Percentiles rank a stretch among this genome's conserved stretches.
Evolutionary conservation across 2,329 filamentous ascomycete species (phyloP).

Genomic region (Elsinoe batatas): DNA sequence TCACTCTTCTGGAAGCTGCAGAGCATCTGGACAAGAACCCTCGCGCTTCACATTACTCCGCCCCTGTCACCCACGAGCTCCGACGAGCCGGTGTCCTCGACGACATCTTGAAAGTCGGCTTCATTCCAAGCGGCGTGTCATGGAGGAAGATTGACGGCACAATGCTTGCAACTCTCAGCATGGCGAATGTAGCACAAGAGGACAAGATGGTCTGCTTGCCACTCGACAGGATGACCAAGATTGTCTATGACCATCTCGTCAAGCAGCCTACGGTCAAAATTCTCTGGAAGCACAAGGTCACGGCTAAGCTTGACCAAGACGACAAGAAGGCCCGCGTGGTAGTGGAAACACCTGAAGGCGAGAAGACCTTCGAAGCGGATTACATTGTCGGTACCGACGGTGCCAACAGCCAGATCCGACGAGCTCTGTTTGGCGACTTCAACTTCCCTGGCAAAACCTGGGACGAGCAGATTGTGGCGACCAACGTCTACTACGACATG

Average conservation of each 20-base stretch:
- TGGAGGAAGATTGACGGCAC: slow-evolving; percentile 18
- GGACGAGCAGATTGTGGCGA: slow-evolving; percentile 29
- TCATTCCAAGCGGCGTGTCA: slow-evolving; percentile 16
- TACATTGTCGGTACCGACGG: slow-evolving; percentile 19
- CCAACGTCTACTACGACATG: slow-evolving; percentile 22
- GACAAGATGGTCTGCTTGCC: slow-evolving; percentile 16
- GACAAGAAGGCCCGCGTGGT: slow-evolving; percentile 19
- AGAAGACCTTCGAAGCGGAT: slow-evolving; percentile 14
- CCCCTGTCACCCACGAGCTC: slow-evolving; percentile 29
- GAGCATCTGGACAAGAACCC: slow-evolving; percentile 48
- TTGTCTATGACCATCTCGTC: slow-evolving; percentile 18
- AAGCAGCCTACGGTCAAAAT: slow-evolving; percentile 15
- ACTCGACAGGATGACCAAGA: slow-evolving; percentile 17
- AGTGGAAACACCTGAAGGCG: slow-evolving; percentile 16
- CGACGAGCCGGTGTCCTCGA: slow-evolving; percentile 27
- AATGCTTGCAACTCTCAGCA: slow-evolving; percentile 15
- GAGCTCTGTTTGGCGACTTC: slow-evolving; percentile 16
- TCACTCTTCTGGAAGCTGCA: slow-evolving; percentile 47
- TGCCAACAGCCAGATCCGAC: slow-evolving; percentile 17
- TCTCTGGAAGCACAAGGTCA: slow-evolving; percentile 17
- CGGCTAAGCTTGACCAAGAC: slow-evolving; percentile 16
- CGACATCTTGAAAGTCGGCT: slow-evolving; percentile 20
- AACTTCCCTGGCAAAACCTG: slow-evolving; percentile 19
- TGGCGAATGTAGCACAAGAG: slow-evolving; percentile 12
- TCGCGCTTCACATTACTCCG: slow-evolving; percentile 43